phyloP scores from a whole-genome alignment of 1,284 basidiomycete species.

The Heliocybe sulcata region DNA sequence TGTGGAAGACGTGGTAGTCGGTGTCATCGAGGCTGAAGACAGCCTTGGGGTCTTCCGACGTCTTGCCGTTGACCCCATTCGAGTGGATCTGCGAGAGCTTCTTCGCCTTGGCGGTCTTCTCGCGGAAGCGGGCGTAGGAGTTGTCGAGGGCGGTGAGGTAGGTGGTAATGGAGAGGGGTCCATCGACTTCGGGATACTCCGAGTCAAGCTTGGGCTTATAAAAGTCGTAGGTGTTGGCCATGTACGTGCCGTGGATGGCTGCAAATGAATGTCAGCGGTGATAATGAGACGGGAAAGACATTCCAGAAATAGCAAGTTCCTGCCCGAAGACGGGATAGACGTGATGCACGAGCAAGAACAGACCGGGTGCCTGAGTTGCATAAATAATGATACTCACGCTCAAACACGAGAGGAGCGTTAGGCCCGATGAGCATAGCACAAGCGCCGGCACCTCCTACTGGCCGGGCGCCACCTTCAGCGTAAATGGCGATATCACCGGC shows the following conservation, averaged over 20 bases:
- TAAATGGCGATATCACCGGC: conserved; percentile 98
- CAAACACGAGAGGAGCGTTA: conserved; percentile 89
- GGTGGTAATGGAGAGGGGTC: conserved; percentile 92
- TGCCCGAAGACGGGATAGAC: not conserved
- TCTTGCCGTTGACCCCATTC: conserved; percentile 20
- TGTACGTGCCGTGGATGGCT: conserved; percentile 97
- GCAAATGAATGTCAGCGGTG: conserved; percentile 9
- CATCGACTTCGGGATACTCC: conserved; percentile 96
- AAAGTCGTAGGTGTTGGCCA: conserved; percentile 97
- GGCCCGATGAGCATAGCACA: conserved; percentile 95
- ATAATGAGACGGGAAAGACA: not conserved
- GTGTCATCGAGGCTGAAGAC: conserved; percentile 71
- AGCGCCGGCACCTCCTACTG: conserved; percentile 96
- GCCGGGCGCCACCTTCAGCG: conserved; percentile 91
- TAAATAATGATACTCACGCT: conserved; percentile 60
- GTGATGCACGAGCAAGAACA: conserved; percentile 5
- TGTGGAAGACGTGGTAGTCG: conserved; percentile 91
- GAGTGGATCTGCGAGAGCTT: conserved; percentile 39
- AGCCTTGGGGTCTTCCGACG: conserved; percentile 21
- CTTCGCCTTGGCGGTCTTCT: conserved; percentile 67
- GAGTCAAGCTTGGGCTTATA: conserved; percentile 94
- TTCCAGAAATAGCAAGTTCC: not conserved
- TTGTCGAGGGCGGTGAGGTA: conserved; percentile 94
- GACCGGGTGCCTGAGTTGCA: conserved; percentile 5
- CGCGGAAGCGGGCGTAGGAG: conserved; percentile 83